Evolutionary conservation across 2,329 filamentous ascomycete species (phyloP), one percentile per base, ranked within the genome.

Genomic region (Ophiostoma fasciatum): DNA sequence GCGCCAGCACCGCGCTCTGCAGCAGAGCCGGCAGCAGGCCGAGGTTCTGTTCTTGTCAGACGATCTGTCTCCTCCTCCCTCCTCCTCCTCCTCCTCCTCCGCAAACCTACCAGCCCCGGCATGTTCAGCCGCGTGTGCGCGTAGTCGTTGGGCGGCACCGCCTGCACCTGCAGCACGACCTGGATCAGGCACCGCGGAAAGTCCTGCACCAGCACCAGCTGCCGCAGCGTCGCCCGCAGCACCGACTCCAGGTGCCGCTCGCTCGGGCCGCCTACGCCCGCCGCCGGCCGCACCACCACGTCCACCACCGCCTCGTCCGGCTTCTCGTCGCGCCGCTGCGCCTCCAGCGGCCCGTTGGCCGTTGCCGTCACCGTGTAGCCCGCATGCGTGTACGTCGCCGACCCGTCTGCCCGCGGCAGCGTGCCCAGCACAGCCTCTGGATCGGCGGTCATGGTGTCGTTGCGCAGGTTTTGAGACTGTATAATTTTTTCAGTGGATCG

Each of bases 261-360:
- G 43, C 78, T 71, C 14, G 80, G 79, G 37, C 73, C 80, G 63
- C 82, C 84, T 31, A 90, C 77, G 13, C 87, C 87, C 44, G 79
- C 76, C 25, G 81, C 78, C 33, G 88, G 88, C 54, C 90, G 75
- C 45, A 98, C 73, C 53, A 88, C 76, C 39, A 98, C 82, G 58
- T 96, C 90, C 45, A 98, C 66, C 33, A 79, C 74, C 20, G 88
- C 84, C 61, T 94, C 85, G 57, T 93, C 87, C 7, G 90, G 81
- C 46, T 90, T 74, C 56, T 96, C 84, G 53, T 98, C 88, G 49
- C 83, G 75, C 49, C 87, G 74, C 48, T 77, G 75, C 13, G 88
- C 83, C 61, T 98, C 90, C 46, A 96, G 74, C 13, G 90, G 90
- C 1, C 88, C 90, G 58, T 94, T 96, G 46, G 93, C 84, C 12